Base-by-base conservation (phyloP, 345 rosid genomes). In the Toxicodendron radicans region DNA sequence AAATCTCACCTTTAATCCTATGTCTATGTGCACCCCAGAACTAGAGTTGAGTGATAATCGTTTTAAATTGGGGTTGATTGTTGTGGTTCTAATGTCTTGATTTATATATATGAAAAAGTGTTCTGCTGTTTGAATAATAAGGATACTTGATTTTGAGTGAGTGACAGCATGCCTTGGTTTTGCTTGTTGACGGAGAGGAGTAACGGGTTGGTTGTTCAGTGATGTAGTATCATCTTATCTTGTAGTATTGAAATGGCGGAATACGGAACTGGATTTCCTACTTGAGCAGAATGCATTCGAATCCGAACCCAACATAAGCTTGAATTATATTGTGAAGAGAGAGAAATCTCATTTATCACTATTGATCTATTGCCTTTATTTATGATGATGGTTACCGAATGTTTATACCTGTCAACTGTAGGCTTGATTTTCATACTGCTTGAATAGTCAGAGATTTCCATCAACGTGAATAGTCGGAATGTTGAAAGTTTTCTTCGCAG, bases 401-500 rank as follows among this genome's bases (percentile, higher is more conserved):
- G 21, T 68, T 58, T 68, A 51, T 63, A 24, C 20, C 27, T 18
- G 46, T 33, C 46, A 32, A 60, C 46, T 62, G 13, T 58, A 24
- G 56, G 57, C 27, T 74, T 14, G 10, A 9, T 16, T 72, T 33
- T 71, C 53, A 12, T 20, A 2, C 68, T 56, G 51, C 32, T 17
- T 67, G 57, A 66, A 75, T 72, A 75, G 62, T 78, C 78, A 60
- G 78, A 76, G 38, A 78, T 66, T 51, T 68, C 65, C 18, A 61
- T 75, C 74, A 64, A 66, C 18, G n/a, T n/a, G n/a, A n/a, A n/a
- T n/a, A n/a, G n/a, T n/a, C n/a, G n/a, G n/a, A n/a, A n/a, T n/a
- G 80, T 82, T 41, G 73, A 73, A 69, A 64, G 33, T 64, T 78
- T 64, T 66, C 68, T 79, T 71, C 51, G 46, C 72, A 70, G 76